Percentiles rank a stretch among this genome's conserved stretches.
These are phyloP conservation scores for Gnaphalium uliginosum DNA, from an alignment of 129 eudicot genomes.

Conservation along the genomic window DNA sequence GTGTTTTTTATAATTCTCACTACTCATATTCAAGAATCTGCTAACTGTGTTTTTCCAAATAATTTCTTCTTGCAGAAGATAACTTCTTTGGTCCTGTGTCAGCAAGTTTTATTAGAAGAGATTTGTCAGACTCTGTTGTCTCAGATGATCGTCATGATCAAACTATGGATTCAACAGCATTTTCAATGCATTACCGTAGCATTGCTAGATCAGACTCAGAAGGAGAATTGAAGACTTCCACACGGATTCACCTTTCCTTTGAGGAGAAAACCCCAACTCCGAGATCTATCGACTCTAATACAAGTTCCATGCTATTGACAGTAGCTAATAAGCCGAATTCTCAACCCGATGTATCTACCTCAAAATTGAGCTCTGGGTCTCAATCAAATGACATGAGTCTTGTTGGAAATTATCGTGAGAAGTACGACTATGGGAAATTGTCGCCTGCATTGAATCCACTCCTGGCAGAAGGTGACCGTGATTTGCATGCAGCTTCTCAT, in stretches of 20 bases:
- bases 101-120: conserved; percentile 61
- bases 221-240: conserved; percentile 66
- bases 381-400: conserved; percentile 85
- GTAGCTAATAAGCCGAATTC: conserved; percentile 41
- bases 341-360: conserved; percentile 34
- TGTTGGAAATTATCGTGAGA: conserved; percentile 54
- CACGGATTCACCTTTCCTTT: conserved; percentile 54
- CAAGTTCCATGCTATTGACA: conserved; percentile 64
- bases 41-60: conserved; percentile 18
- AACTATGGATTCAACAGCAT: conserved; percentile 94
- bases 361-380: conserved; percentile 38
- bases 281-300: conserved; percentile 30
- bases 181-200: conserved; percentile 87
- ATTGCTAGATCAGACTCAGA: conserved; percentile 78
- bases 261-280: conserved; percentile 78
- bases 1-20: background rate
- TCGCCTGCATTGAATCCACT: conserved; percentile 64
- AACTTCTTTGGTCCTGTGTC: conserved; percentile 90
- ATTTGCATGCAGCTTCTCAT: conserved; percentile 35
- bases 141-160: conserved; percentile 72
- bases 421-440: conserved; percentile 68
- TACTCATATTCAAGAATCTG: background rate
- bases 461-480: conserved; percentile 56
- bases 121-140: conserved; percentile 59
- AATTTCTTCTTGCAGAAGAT: conserved; percentile 59